Evolutionary conservation across 192 early-diverging fungal species (phyloP).

Genomic region (Gryganskiella cystojenkinii): DNA sequence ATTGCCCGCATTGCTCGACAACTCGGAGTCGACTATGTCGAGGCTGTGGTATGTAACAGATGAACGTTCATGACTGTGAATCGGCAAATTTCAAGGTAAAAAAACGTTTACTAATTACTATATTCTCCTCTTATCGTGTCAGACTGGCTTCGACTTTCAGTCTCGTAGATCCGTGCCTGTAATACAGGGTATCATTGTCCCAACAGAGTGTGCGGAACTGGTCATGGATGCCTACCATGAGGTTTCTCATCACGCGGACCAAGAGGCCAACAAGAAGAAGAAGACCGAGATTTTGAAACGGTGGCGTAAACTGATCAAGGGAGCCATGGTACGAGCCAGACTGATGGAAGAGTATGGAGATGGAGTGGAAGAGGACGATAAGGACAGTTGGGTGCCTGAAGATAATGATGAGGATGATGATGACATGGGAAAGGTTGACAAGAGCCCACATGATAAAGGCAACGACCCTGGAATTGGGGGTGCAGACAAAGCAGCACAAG

Average conservation of each 20-base stretch:
- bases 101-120: no score
- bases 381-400: constrained; percentile 16
- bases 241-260: constrained; percentile 37
- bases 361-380: constrained; percentile 12
- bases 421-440: background rate
- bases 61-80: background rate
- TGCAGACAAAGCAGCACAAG: no score
- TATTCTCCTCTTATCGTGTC: no score
- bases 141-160: constrained; percentile 81
- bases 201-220: constrained; percentile 64
- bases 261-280: constrained; percentile 51
- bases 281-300: constrained; percentile 55
- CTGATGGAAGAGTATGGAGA: constrained; percentile 68
- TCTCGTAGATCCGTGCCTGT: constrained; percentile 68
- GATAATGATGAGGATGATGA: constrained; percentile 19
- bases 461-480: no score
- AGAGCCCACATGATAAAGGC: background rate
- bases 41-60: constrained; percentile 76
- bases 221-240: constrained; percentile 64
- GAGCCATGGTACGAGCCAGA: constrained; percentile 59
- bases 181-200: constrained; percentile 76
- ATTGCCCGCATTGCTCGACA: constrained; percentile 75
- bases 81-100: no score
- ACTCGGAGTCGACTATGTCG: constrained; percentile 82
- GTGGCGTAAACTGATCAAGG: constrained; percentile 69